Base-by-base conservation (phyloP, 1,139 yeast species). In the Casaregolazyma lundiana region DNA sequence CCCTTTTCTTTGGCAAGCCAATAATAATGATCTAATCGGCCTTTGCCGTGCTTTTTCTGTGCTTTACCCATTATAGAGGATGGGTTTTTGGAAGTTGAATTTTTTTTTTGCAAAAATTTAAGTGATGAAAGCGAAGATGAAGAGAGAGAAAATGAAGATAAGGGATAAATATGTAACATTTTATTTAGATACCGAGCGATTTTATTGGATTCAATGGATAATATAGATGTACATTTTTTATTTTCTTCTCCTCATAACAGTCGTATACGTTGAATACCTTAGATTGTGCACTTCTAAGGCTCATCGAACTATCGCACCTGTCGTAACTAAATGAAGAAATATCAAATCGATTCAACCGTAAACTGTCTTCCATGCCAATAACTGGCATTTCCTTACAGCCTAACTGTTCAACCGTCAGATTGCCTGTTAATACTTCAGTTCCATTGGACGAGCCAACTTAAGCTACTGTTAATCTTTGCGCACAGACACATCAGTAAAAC, bases 1-100 rank as follows among this genome's bases (percentile, higher is more conserved):
- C 99, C 99, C 70, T 90, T 90, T 68, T 92, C 98, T 65, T 92
- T 92, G 35, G 98, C 98, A 44, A 92, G 78, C 67, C 80, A 85
- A 68, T 92, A 92, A 83, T 92, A 92, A 61, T 92, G 84, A 74
- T 92, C 98, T 68, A 92, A 83, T 81, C 98, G 97, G 75, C 98
- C 98, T 76, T 92, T 92, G 68, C 96, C 88, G 66, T 87, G 84
- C 72, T 92, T 92, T 80, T 92, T 92, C 64, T 92, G 97, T 40
- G 92, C 81, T 69, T 83, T 89, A 69, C 96, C 97, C 95, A 85
- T 84, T 41, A 43, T n/a, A n/a, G n/a, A n/a, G n/a, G n/a, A n/a
- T n/a, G n/a, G n/a, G n/a, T n/a, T n/a, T n/a, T n/a, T n/a, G n/a
- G n/a, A n/a, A n/a, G n/a, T n/a, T n/a, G n/a, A n/a, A n/a, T n/a